Evolutionary conservation across 2,329 filamentous ascomycete species (phyloP).

Genomic region (Penicillium crustosum): DNA sequence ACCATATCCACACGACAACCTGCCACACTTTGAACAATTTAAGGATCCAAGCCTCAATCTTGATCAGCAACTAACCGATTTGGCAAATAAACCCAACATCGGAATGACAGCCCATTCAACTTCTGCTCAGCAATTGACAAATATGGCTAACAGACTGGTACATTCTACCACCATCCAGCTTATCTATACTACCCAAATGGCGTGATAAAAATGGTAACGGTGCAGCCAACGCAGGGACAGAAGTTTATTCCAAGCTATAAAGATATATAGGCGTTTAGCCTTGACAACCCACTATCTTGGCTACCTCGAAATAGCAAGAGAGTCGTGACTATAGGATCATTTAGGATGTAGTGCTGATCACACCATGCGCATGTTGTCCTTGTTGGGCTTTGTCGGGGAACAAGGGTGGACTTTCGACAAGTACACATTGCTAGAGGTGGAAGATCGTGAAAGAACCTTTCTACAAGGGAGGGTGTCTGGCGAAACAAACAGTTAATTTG

Average conservation of each 20-base stretch:
- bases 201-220: background rate
- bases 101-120: background rate
- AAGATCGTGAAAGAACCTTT: background rate
- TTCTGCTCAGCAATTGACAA: background rate
- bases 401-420: background rate
- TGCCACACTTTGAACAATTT: background rate
- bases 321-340: background rate
- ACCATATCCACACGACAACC: background rate
- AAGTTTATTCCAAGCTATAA: background rate
- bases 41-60: background rate
- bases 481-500: background rate
- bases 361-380: background rate
- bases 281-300: background rate
- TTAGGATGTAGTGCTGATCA: background rate
- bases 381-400: background rate
- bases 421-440: background rate
- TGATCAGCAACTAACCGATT: background rate
- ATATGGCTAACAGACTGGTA: background rate
- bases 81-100: background rate
- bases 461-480: background rate
- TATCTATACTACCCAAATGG: slow-evolving; percentile 1
- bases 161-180: background rate
- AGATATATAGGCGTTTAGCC: background rate
- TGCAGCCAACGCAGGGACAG: background rate
- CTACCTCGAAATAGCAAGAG: background rate